A percentile compares a stretch with the other conserved stretches of the same genome.
These are phyloP conservation scores for Xylaria sp. DNA, from an alignment of 2,329 filamentous ascomycete genomes.

Conservation along the genomic window DNA sequence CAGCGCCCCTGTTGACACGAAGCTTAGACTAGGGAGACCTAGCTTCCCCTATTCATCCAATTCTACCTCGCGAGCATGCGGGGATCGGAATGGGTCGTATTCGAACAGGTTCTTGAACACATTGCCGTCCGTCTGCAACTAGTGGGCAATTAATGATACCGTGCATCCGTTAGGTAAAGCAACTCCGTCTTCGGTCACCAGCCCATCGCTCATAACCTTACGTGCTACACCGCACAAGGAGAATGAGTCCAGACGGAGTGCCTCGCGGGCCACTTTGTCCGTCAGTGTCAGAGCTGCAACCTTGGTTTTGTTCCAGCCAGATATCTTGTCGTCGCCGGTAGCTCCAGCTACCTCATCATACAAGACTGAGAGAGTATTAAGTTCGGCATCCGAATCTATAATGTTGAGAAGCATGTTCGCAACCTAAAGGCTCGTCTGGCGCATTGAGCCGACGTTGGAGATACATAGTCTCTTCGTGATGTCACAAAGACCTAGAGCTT, in stretches of 20 bases:
- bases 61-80: constrained; percentile 48
- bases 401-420: constrained; percentile 57
- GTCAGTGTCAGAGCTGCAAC: constrained; percentile 51
- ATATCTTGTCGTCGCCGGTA: constrained; percentile 36
- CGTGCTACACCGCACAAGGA: constrained; percentile 46
- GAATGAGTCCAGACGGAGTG: constrained; percentile 52
- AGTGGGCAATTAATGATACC: constrained; percentile 49
- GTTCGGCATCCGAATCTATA: constrained; percentile 52
- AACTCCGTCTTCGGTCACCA: constrained; percentile 49
- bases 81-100: constrained; percentile 56
- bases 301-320: constrained; percentile 53
- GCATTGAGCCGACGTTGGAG: constrained; percentile 53
- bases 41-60: constrained; percentile 34
- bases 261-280: constrained; percentile 57
- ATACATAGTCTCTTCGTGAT: constrained; percentile 49
- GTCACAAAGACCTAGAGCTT: constrained; percentile 46
- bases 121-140: constrained; percentile 47
- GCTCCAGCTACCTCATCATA: constrained; percentile 52
- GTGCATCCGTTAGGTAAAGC: constrained; percentile 48
- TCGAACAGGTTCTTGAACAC: constrained; percentile 49
- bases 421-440: constrained; percentile 53
- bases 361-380: constrained; percentile 51
- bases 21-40: constrained; percentile 46
- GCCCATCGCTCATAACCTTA: constrained; percentile 43
- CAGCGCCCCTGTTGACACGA: constrained; percentile 48